Evolutionary conservation across 139 green algal genomes (phyloP).

Genomic region (Micromonas pusilla): DNA sequence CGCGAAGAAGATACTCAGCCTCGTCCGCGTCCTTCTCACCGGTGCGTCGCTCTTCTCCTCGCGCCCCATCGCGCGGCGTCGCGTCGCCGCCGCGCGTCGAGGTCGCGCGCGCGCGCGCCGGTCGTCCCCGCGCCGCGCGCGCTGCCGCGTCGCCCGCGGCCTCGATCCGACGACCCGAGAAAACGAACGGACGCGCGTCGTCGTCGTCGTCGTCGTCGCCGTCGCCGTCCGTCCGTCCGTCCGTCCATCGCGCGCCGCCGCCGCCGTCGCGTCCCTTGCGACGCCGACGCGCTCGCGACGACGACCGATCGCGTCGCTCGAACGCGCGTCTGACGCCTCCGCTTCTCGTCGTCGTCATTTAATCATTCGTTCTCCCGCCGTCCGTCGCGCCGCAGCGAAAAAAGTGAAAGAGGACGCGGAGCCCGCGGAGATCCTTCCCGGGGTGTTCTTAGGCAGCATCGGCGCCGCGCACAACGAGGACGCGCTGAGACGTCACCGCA

Average conservation of each 20-base stretch:
- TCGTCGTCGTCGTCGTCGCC: too few relatives aligned
- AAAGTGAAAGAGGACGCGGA: neutral
- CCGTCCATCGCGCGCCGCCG: too few relatives aligned
- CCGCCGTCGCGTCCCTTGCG: too few relatives aligned
- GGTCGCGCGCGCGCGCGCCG: too few relatives aligned
- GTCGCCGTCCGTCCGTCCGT: too few relatives aligned
- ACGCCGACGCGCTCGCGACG: too few relatives aligned
- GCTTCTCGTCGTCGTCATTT: neutral
- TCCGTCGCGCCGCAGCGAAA: neutral
- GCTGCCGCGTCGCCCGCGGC: neutral
- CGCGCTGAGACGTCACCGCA: constrained; percentile 66
- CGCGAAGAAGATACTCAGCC: neutral
- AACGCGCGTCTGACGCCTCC: too few relatives aligned
- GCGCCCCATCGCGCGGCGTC: too few relatives aligned
- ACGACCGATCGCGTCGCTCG: too few relatives aligned
- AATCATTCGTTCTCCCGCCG: neutral
- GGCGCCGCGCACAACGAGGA: constrained; percentile 64
- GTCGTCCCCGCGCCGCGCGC: neutral
- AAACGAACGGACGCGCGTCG: too few relatives aligned
- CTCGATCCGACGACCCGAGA: neutral
- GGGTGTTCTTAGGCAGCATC: constrained; percentile 66
- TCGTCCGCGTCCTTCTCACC: neutral
- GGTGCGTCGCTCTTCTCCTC: too few relatives aligned
- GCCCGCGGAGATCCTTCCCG: constrained; percentile 40
- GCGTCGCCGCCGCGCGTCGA: too few relatives aligned